A percentile compares a stretch with the other conserved stretches of the same genome.
Conservation (phyloP, 1,139 yeast genomes). For the Spencermartinsiella ligniputridi region DNA sequence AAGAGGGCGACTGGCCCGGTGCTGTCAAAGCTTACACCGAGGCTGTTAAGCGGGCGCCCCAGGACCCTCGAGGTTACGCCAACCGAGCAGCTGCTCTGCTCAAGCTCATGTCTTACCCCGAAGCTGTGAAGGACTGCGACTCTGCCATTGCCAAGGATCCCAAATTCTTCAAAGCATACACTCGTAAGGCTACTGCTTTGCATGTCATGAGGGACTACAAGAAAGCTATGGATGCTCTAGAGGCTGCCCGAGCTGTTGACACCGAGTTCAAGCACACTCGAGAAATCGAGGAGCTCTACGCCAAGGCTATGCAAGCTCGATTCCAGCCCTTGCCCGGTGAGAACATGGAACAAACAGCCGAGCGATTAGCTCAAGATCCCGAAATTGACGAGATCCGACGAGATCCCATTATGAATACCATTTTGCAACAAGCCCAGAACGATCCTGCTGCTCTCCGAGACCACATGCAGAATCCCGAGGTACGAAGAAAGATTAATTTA, state of each 20-base stretch:
- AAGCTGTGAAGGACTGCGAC: conserved; percentile 90
- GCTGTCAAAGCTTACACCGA: conserved; percentile 95
- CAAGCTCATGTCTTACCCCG: conserved; percentile 95
- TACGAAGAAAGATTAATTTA: conserved; percentile 80
- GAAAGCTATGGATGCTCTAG: conserved; percentile 76
- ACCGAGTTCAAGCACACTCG: conserved; percentile 54
- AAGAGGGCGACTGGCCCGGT: conserved; percentile 92
- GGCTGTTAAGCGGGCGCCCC: conserved; percentile 93
- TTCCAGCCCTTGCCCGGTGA: conserved; percentile 83
- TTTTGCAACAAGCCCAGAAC: conserved; percentile 87
- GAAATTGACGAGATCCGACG: conserved; percentile 86
- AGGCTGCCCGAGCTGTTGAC: conserved; percentile 72
- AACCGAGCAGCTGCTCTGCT: conserved; percentile 97
- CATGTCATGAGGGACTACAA: conserved; percentile 86
- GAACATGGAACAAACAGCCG: conserved; percentile 92
- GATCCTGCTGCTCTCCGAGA: conserved; percentile 97
- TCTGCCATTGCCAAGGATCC: conserved; percentile 86
- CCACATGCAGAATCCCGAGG: conserved; percentile 96
- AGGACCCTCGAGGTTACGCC: conserved; percentile 94
- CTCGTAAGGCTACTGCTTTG: conserved; percentile 94
- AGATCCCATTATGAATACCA: conserved; percentile 97
- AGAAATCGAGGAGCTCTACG: conserved; percentile 80
- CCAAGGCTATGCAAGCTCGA: conserved; percentile 74
- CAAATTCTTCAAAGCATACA: conserved; percentile 84
- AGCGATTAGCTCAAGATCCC: conserved; percentile 87